Evolutionary conservation across 1,284 basidiomycete genomes (phyloP).

Genomic region (Hortiboletus rubellus): DNA sequence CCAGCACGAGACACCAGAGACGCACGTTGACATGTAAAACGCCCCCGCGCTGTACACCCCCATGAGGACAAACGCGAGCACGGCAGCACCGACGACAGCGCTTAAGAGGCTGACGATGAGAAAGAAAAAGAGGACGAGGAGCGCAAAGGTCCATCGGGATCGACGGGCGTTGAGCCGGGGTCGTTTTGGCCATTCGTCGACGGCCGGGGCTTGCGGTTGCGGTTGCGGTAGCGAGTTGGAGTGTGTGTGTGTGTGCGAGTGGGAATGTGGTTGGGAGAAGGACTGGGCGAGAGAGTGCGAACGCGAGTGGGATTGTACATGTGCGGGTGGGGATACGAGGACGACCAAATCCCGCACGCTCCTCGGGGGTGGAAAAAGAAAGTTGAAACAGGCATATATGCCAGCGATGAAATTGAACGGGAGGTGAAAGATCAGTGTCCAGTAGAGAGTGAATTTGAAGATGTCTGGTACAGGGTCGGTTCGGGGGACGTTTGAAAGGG

Average conservation of each 20-base stretch:
- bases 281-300: neutral
- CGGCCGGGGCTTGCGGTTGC: neutral
- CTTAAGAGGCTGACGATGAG: constrained; percentile 56
- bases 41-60: constrained; percentile 68
- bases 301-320: neutral
- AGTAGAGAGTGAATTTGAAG: constrained; percentile 83
- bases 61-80: constrained; percentile 70
- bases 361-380: constrained; percentile 52
- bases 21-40: constrained; percentile 81
- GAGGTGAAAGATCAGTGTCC: constrained; percentile 76
- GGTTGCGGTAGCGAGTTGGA: neutral
- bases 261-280: neutral
- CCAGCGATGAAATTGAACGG: constrained; percentile 72
- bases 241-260: neutral
- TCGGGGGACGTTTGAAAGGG: neutral
- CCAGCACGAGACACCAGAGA: constrained; percentile 11
- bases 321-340: constrained; percentile 8
- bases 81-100: constrained; percentile 66
- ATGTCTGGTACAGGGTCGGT: constrained; percentile 51
- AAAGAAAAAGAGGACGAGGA: constrained; percentile 66
- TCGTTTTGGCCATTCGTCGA: constrained; percentile 18
- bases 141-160: constrained; percentile 60
- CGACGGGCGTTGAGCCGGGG: constrained; percentile 48
- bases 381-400: constrained; percentile 68
- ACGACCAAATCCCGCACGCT: constrained; percentile 1